Percentiles rank a stretch among this genome's conserved stretches.
These are phyloP conservation scores for Leccinum uliginosum DNA, from an alignment of 768 basidiomycete genomes.

Conservation along the genomic window DNA sequence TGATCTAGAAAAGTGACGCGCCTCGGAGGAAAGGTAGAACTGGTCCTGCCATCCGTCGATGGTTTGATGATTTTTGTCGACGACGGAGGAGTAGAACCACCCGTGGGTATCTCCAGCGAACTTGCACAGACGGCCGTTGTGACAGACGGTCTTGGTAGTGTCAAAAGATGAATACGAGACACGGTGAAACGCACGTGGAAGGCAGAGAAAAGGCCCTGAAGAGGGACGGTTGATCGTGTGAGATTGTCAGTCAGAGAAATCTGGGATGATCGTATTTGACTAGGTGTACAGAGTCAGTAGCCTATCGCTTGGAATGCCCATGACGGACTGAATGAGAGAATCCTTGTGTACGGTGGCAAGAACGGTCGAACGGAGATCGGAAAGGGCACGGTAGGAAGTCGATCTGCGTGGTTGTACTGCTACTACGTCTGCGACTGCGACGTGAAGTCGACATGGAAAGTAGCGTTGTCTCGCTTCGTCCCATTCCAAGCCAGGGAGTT, in stretches of 20 bases:
- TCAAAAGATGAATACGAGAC: not conserved
- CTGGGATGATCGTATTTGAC: slow-evolving; percentile 39
- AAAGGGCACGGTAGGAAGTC: slow-evolving; percentile 1
- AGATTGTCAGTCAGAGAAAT: slow-evolving; percentile 35
- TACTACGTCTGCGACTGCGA: too few relatives aligned
- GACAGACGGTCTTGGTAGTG: slow-evolving; percentile 29
- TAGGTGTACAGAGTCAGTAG: slow-evolving; percentile 18
- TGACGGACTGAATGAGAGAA: slow-evolving; percentile 26
- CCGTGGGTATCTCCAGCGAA: slow-evolving; percentile 52
- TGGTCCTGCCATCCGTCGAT: slow-evolving; percentile 38
- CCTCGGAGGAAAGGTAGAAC: slow-evolving; percentile 34
- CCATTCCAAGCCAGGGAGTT: too few relatives aligned
- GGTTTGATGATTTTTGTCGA: slow-evolving; percentile 8
- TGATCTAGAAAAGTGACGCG: not conserved
- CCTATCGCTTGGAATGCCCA: not conserved
- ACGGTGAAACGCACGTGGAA: slow-evolving; percentile 39
- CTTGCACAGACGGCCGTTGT: slow-evolving; percentile 31
- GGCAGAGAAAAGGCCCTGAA: slow-evolving; percentile 37
- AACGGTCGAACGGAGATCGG: slow-evolving; percentile 12
- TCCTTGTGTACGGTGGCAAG: slow-evolving; percentile 19
- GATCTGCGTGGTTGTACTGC: not conserved
- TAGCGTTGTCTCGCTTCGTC: too few relatives aligned
- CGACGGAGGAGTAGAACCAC: slow-evolving; percentile 42
- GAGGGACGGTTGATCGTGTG: slow-evolving; percentile 21
- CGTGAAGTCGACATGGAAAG: too few relatives aligned